These are phyloP conservation scores for Puccinia coronata DNA, from an alignment of 1,284 basidiomycete genomes.

Conservation along the genomic window DNA sequence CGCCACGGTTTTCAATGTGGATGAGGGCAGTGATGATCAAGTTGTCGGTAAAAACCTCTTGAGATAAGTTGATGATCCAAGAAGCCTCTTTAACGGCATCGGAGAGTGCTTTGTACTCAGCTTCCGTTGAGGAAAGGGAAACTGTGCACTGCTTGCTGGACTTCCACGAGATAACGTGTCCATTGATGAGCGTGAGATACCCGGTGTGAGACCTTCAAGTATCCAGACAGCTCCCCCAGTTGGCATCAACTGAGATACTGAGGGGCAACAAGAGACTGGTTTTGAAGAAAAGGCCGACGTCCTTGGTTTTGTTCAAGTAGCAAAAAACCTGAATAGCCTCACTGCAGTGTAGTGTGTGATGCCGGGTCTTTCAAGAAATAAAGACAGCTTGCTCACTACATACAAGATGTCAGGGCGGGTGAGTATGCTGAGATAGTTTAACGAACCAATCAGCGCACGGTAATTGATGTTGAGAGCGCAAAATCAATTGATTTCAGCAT, in stretches of 20 bases:
- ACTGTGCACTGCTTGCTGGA: slow-evolving; percentile 9
- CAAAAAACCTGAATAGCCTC: not conserved
- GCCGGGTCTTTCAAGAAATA: not conserved
- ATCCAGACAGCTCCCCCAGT: not conserved
- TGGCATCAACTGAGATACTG: not conserved
- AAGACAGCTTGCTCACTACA: not conserved
- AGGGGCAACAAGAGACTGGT: not conserved
- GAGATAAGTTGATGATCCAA: not conserved
- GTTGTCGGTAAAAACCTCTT: not conserved
- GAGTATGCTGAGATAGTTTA: not conserved
- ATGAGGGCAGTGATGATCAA: not conserved
- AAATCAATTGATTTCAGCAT: not conserved
- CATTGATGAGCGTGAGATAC: not conserved
- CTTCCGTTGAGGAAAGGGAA: slow-evolving; percentile 2
- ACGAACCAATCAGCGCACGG: not conserved
- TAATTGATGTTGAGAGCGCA: not conserved
- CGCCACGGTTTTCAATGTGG: not conserved
- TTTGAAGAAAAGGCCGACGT: not conserved
- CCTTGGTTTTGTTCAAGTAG: not conserved
- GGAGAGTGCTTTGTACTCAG: slow-evolving; percentile 12
- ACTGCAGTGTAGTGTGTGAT: not conserved
- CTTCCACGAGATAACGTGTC: not conserved
- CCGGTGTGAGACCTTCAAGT: not conserved
- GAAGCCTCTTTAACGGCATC: not conserved
- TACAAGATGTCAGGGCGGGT: not conserved